These are phyloP conservation scores for Coleophoma cylindrospora DNA, from an alignment of 2,329 filamentous ascomycete genomes.

Conservation along the genomic window DNA sequence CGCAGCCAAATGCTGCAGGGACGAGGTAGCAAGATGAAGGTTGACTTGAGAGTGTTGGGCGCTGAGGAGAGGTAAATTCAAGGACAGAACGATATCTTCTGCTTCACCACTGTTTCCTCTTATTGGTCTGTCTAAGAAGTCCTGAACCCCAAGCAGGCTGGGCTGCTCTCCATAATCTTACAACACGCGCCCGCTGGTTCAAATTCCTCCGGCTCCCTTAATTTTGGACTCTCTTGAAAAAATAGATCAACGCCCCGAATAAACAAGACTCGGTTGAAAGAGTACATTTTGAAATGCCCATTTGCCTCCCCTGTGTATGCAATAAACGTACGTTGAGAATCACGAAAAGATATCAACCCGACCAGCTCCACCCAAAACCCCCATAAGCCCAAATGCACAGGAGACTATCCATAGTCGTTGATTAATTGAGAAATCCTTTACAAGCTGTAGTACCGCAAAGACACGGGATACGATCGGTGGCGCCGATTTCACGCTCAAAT, in stretches of 20 bases:
- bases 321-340: constrained; percentile 7
- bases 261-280: constrained; percentile 23
- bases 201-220: too few relatives aligned
- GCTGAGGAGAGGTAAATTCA: too few relatives aligned
- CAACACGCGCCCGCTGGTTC: too few relatives aligned
- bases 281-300: constrained; percentile 21
- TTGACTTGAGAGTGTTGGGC: too few relatives aligned
- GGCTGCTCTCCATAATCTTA: too few relatives aligned
- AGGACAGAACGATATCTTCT: too few relatives aligned
- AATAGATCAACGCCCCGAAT: constrained; percentile 10
- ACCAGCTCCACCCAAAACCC: not conserved
- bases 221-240: too few relatives aligned
- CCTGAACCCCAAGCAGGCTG: too few relatives aligned
- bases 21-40: too few relatives aligned
- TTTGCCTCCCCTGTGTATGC: constrained; percentile 13
- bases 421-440: constrained; percentile 97
- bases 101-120: too few relatives aligned
- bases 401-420: not conserved
- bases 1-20: too few relatives aligned
- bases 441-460: constrained; percentile 93
- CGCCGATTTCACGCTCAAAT: constrained; percentile 95
- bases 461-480: constrained; percentile 92
- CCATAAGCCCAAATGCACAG: not conserved
- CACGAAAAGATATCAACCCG: constrained; percentile 5
- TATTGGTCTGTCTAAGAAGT: too few relatives aligned